Base-by-base conservation (phyloP, 169 alveolate genomes). In the Toxoplasma gondii region DNA sequence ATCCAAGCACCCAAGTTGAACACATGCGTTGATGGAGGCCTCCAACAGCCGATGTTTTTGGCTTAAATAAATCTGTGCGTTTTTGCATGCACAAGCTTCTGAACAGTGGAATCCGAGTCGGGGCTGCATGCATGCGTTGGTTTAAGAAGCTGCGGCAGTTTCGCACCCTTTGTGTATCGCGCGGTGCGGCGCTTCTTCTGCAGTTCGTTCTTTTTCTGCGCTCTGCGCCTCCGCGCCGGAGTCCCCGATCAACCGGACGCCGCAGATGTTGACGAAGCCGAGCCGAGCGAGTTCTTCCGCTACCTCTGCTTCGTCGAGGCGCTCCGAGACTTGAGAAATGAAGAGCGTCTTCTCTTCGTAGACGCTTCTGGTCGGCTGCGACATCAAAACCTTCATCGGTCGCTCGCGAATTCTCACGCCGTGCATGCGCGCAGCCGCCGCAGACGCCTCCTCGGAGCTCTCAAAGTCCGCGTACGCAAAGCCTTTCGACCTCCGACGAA, bases 391-490 rank as follows among this genome's bases (percentile, higher is more conserved):
- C 83, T 70, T 69, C 38, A 94, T 19, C 27, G 83, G 54, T 7
- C 96, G 94, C 17, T 91, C 88, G 49, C 91, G 34, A 10, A 88
- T 1, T 38, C 39, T 27, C 39, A 36, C 5, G n/a, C 93, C 95
- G 83, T 94, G 45, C 39, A 90, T 24, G 64, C 31, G 36, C 27
- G 34, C 36, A 2, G 92, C 45, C 24, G 94, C 88, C 19, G 94
- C 94, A 0, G 82, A 88, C 17, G 90, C 94, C n/a, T 36, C 91
- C 31, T 16, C 78, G 17, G 92, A 91, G 16, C 97, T 58, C 27
- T 84, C 94, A 39, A 96, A 84, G 80, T 96, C 97, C 22, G 90
- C 93, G 49, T 96, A 96, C 16, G 96, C 97, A 86, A 95, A 96
- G 34, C 97, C 97, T 39, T 81, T 96, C n/a, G 94, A 92, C 24